Evolutionary conservation across 257 asterid genomes (phyloP).

Genomic region (Ocimum tenuiflorum): DNA sequence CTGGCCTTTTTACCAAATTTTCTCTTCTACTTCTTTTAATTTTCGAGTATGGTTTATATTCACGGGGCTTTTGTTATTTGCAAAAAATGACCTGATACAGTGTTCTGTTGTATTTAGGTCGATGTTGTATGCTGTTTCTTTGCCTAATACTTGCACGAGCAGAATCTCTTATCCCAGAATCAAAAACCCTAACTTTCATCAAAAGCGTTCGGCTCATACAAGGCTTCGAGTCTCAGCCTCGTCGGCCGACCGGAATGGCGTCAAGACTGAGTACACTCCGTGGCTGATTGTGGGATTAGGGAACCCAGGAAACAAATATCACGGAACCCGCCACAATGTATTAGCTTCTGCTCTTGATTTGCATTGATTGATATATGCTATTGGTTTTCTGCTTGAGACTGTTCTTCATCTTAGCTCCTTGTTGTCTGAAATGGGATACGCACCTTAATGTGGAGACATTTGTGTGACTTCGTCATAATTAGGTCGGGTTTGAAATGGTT

Average conservation of each 20-base stretch:
- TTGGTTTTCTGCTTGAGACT: conserved; percentile 9
- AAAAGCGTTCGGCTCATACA: conserved; percentile 29
- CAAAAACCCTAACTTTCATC: conserved; percentile 32
- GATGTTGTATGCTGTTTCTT: conserved; percentile 57
- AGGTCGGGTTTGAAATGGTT: conserved; percentile 95
- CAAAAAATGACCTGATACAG: conserved; percentile 2
- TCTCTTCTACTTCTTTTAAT: no score
- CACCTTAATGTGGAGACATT: neutral
- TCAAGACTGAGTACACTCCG: conserved; percentile 76
- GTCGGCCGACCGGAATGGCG: conserved; percentile 41
- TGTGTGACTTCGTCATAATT: conserved; percentile 4
- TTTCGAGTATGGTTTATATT: neutral
- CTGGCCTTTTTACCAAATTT: neutral
- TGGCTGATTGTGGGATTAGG: conserved; percentile 99
- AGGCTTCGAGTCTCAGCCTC: conserved; percentile 56
- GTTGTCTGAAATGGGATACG: neutral
- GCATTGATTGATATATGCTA: neutral
- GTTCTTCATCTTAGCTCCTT: neutral
- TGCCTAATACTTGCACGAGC: conserved; percentile 34
- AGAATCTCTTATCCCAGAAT: conserved; percentile 35
- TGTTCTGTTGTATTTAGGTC: conserved; percentile 25
- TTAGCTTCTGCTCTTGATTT: neutral
- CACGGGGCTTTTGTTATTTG: neutral
- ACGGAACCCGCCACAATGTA: conserved; percentile 99
- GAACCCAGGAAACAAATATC: conserved; percentile 90